These are phyloP conservation scores for Pichia gijzeniarum DNA, from an alignment of 805 yeast genomes.

Conservation along the genomic window DNA sequence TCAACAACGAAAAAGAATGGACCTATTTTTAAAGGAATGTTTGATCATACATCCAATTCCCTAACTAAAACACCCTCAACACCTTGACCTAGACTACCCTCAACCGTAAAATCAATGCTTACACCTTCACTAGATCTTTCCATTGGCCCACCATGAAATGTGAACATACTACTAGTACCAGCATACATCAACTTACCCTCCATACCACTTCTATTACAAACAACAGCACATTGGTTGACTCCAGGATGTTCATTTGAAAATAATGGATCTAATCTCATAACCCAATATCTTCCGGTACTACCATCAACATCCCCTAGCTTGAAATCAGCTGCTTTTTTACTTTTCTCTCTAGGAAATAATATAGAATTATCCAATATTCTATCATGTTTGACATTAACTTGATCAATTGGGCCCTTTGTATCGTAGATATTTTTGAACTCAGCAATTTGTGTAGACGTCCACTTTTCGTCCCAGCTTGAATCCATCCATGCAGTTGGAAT, in stretches of 20 bases:
- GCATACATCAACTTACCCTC: conserved; percentile 65
- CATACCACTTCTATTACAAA: conserved; percentile 73
- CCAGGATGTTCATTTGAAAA: conserved; percentile 16
- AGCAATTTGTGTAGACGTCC: conserved; percentile 17
- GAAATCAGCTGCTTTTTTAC: conserved; percentile 10
- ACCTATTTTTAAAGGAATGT: too few species aligned
- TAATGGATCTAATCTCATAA: conserved; percentile 44
- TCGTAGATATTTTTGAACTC: conserved; percentile 17
- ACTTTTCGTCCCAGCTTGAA: conserved; percentile 35
- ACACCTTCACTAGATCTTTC: conserved; percentile 21
- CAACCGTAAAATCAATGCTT: conserved; percentile 40
- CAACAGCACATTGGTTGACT: conserved; percentile 34
- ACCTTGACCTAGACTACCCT: conserved; percentile 57
- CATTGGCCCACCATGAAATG: conserved; percentile 39
- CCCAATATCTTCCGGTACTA: conserved; percentile 51
- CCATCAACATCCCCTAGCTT: conserved; percentile 17
- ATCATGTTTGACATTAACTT: conserved; percentile 16
- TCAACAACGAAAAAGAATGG: too few species aligned
- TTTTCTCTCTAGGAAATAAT: not conserved
- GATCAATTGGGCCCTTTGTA: conserved; percentile 11
- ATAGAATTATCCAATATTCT: conserved; percentile 5
- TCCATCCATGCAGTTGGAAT: conserved; percentile 86
- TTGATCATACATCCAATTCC: conserved; percentile 40
- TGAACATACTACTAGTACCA: conserved; percentile 54
- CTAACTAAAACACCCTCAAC: conserved; percentile 57